Percentiles rank a stretch among this genome's conserved stretches.
Conservation (phyloP, 768 basidiomycete genomes). For the Leccinellum luteum region DNA sequence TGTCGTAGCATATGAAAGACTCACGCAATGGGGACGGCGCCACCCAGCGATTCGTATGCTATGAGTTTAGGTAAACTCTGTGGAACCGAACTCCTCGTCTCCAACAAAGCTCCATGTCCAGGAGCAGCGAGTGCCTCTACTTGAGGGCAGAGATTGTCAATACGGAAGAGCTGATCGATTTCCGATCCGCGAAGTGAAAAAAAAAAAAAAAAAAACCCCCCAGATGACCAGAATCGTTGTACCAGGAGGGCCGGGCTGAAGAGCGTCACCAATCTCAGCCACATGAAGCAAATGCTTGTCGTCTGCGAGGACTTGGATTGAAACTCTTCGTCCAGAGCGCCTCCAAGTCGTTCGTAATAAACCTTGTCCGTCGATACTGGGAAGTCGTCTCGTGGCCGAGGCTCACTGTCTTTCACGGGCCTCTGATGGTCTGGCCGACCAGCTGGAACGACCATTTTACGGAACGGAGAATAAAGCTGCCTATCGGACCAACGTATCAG, state of each 20-base stretch:
- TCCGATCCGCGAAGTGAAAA: too few species aligned
- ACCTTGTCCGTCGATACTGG: neutral
- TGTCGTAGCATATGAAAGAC: too few species aligned
- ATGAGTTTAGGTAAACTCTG: too few species aligned
- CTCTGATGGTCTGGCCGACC: neutral
- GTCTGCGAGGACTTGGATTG: neutral
- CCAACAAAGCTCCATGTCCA: too few species aligned
- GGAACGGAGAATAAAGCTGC: conserved; percentile 5
- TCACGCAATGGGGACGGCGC: too few species aligned
- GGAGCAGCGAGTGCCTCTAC: too few species aligned
- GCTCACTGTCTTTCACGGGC: conserved; percentile 3
- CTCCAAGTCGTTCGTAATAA: conserved; percentile 14
- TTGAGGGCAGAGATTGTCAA: too few species aligned
- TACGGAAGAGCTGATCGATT: too few species aligned
- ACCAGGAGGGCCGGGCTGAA: conserved; percentile 11
- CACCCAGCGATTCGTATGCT: too few species aligned
- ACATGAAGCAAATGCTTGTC: neutral
- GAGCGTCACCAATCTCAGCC: conserved; percentile 2
- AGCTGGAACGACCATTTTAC: neutral
- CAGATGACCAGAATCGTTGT: too few species aligned
- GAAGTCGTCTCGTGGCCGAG: neutral
- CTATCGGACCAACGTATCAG: conserved; percentile 6
- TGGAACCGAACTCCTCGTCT: too few species aligned
- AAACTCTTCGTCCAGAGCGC: neutral
- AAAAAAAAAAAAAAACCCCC: too few species aligned